phyloP scores from a whole-genome alignment of 495 filamentous ascomycete genomes.

The Xylaria cubensis region DNA sequence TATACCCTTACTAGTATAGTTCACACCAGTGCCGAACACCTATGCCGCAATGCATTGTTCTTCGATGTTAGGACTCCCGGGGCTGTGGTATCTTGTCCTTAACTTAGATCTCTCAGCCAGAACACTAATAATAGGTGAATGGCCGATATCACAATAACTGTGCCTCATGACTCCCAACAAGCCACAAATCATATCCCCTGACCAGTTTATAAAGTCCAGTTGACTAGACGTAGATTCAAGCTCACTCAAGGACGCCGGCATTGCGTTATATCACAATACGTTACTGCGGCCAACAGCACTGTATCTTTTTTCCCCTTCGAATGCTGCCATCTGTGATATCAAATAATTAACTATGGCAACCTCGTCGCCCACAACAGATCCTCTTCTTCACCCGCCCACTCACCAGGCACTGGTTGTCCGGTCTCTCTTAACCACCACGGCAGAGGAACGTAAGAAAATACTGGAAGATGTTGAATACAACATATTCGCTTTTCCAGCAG shows the following conservation, averaged over 20 bases:
- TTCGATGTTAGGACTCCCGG: background rate
- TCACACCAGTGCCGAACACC: slow-evolving; percentile 13
- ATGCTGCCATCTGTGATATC: background rate
- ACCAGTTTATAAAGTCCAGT: slow-evolving; percentile 6
- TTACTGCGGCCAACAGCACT: background rate
- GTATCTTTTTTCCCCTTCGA: background rate
- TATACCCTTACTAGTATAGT: slow-evolving; percentile 11
- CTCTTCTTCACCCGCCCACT: slow-evolving; percentile 20
- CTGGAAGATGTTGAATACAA: slow-evolving; percentile 26
- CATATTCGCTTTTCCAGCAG: slow-evolving; percentile 25
- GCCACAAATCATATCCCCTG: background rate
- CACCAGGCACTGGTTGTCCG: slow-evolving; percentile 24
- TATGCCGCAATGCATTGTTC: background rate
- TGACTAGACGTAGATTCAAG: background rate
- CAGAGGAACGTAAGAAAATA: slow-evolving; percentile 21
- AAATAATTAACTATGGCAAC: background rate
- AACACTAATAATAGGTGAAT: background rate
- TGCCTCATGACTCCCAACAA: slow-evolving; percentile 8
- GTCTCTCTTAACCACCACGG: slow-evolving; percentile 15
- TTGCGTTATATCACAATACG: background rate
- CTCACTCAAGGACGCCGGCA: background rate
- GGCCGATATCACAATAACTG: background rate
- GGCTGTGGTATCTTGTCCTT: background rate
- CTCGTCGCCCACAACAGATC: background rate
- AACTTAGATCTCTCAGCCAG: background rate